Percentiles rank a stretch among this genome's conserved stretches.
phyloP scores from a whole-genome alignment of 208 protist genomes.

The Vickermania spadyakhi region DNA sequence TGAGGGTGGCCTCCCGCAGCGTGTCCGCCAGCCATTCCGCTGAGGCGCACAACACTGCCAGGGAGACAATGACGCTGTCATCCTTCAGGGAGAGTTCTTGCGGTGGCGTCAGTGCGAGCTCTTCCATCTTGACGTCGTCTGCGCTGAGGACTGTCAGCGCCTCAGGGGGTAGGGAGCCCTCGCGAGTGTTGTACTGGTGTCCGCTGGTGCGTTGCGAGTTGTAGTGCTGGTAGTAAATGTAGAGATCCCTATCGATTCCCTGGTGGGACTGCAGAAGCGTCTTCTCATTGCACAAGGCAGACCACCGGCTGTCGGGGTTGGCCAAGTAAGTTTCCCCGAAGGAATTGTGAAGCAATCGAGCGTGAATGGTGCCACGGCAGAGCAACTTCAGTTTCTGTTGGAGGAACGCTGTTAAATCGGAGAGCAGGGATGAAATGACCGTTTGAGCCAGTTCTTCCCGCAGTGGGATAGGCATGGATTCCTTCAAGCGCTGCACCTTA shows the following conservation, averaged over 20 bases:
- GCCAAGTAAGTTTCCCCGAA: constrained; percentile 70
- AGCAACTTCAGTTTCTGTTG: constrained; percentile 58
- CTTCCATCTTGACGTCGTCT: constrained; percentile 13
- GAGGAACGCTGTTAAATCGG: constrained; percentile 56
- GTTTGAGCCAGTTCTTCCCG: constrained; percentile 48
- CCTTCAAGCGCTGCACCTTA: constrained; percentile 44
- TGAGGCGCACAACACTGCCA: constrained; percentile 64
- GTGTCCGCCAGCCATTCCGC: constrained; percentile 70
- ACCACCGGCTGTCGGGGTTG: constrained; percentile 33
- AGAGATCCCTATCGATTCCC: constrained; percentile 52
- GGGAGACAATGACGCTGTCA: constrained; percentile 55
- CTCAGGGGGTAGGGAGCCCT: constrained; percentile 1
- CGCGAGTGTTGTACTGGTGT: constrained; percentile 50
- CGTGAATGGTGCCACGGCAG: constrained; percentile 37
- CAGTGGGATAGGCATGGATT: constrained; percentile 36
- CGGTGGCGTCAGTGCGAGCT: constrained; percentile 38
- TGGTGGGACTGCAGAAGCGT: constrained; percentile 25
- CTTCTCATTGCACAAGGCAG: constrained; percentile 43
- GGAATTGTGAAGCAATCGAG: constrained; percentile 37
- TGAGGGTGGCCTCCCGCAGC: constrained; percentile 5
- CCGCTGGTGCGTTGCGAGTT: constrained; percentile 66
- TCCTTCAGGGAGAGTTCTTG: constrained; percentile 44
- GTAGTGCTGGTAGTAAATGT: constrained; percentile 64
- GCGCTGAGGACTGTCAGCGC: constrained; percentile 19
- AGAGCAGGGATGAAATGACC: constrained; percentile 50